phyloP scores from a whole-genome alignment of 441 rosid genomes.

The Corymbia calophylla region DNA sequence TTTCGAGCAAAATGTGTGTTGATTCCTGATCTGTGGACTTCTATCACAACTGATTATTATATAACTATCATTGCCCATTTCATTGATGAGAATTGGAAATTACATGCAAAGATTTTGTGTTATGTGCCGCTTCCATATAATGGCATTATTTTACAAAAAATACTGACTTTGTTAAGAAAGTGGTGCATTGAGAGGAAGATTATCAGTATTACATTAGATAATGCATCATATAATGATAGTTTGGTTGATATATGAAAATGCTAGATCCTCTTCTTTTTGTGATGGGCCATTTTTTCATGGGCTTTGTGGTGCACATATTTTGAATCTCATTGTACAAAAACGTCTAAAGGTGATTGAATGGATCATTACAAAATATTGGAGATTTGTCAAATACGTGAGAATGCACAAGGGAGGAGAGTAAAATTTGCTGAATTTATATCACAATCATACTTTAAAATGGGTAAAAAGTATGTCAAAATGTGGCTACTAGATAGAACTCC shows the following conservation, averaged over 20 bases:
- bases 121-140: not conserved
- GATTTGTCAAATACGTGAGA: not conserved
- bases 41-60: no score
- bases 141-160: no score
- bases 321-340: not conserved
- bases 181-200: not conserved
- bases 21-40: rapidly evolving
- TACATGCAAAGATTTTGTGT: no score
- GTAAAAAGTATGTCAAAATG: not conserved
- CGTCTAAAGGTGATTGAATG: no score
- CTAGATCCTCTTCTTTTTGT: not conserved
- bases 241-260: not conserved
- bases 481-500: no score
- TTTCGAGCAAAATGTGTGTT: no score
- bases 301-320: not conserved
- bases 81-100: no score
- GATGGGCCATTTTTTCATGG: not conserved
- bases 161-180: no score
- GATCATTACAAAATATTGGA: not conserved
- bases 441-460: not conserved
- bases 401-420: not conserved
- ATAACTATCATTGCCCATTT: no score
- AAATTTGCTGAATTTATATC: not conserved
- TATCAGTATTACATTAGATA: no score
- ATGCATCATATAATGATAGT: not conserved